Conservation (phyloP, 2,329 filamentous ascomycete species). For the Colletotrichum sp. region DNA sequence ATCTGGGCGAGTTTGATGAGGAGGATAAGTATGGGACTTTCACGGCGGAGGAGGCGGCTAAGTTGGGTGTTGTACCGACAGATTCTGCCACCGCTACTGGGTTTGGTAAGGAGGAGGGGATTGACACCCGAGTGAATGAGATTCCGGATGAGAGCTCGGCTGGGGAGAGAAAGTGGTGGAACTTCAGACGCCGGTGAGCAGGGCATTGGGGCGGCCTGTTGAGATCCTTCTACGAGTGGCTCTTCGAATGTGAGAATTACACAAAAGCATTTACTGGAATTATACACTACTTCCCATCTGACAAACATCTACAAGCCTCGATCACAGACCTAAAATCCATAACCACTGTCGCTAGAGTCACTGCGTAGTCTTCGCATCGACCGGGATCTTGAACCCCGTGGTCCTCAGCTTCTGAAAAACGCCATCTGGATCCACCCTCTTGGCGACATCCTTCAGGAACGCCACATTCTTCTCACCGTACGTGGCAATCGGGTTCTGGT, state of each 20-base stretch:
- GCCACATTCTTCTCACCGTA: conserved; percentile 42
- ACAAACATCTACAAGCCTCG: neutral
- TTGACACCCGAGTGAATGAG: neutral
- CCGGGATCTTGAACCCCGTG: conserved; percentile 33
- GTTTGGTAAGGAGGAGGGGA: neutral
- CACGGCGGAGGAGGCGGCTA: conserved; percentile 44
- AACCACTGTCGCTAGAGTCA: rapidly evolving
- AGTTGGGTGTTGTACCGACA: conserved; percentile 38
- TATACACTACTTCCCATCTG: neutral
- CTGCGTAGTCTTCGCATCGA: neutral
- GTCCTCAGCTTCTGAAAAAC: conserved; percentile 38
- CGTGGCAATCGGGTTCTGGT: conserved; percentile 40
- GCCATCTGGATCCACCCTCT: conserved; percentile 35
- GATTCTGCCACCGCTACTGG: neutral
- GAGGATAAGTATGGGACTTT: conserved; percentile 51
- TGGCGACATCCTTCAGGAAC: conserved; percentile 30
- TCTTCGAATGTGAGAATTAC: rapidly evolving
- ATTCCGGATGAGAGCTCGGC: neutral
- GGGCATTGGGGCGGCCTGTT: neutral
- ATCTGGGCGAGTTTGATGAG: conserved; percentile 47
- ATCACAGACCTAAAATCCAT: rapidly evolving
- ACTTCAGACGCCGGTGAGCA: neutral
- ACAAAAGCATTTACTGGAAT: neutral
- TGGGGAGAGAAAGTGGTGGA: neutral
- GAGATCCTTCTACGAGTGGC: rapidly evolving